Base-by-base conservation (phyloP, 2,329 filamentous ascomycete genomes). In the Rachicladosporium sp. region DNA sequence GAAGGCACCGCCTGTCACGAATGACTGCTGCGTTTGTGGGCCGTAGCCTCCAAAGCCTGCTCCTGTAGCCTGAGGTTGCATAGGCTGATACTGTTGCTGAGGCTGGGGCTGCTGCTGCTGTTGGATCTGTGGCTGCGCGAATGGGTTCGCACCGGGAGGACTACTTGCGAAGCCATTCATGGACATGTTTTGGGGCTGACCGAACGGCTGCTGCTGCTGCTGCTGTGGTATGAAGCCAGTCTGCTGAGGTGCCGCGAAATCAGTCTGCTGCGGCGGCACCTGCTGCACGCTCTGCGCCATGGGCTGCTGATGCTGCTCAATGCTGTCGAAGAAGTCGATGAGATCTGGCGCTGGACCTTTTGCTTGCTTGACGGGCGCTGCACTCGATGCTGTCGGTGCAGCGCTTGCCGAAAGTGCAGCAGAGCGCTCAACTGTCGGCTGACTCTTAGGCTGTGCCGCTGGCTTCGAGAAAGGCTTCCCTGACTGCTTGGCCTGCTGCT, bases 241-340 rank as follows among this genome's bases (percentile, higher is more conserved):
- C 37, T 46, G 48, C 36, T 55, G 54, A 10, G 42, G 37, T 23
- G 47, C 45, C 35, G 42, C 29, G 23, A 51, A 52, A 6, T 40
- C 46, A 13, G 46, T 42, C 13, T 41, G 47, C 40, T 57, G 55
- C 44, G 53, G 50, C 37, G 55, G 58, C 32, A 50, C 51, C 31
- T 51, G 51, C 11, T 49, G 49, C 29, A 51, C 44, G 30, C 54
- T 48, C 35, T 62, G 60, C 27, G 54, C 58, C 57, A 63, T 60
- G 2, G 80, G 69, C 37, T 83, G 83, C 58, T 91, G 86, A 47
- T 88, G 87, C 56, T 86, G 78, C 55, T 95, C 88, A 53, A 93
- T 94, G 4, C 86, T 88, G 55, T 81, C 89, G 59, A 94, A 94
- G 63, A 93, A 95, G 66, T 89, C 91, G 56, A 93, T 96, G 45